Base-by-base conservation (phyloP, 371 early-diverging fungal genomes). In the Basidiobolus meristosporus region DNA sequence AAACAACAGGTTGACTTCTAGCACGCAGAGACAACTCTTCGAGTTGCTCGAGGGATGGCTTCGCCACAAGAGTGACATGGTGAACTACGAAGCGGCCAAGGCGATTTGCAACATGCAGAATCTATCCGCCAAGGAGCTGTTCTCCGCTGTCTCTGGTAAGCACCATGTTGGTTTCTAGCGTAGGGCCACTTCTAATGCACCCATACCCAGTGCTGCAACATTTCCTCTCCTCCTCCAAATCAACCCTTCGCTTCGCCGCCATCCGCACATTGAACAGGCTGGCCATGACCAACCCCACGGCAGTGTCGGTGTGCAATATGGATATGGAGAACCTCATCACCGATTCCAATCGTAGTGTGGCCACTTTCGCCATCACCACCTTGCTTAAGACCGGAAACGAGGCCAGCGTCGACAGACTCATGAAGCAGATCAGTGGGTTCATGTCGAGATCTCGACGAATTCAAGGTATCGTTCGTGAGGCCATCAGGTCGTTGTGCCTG, bases 341-440 rank as follows among this genome's bases (percentile, higher is more conserved):
- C 10, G 97, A 96, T 59, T 63, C 76, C 39, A 96, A 95, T 69
- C 80, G 97, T 47, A 86, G 89, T 45, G 83, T 98, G 43, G 93
- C 98, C 17, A 96, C 97, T 0, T 91, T 96, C 61, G 98, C 98
- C 21, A 96, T 98, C 59, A 96, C 97, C 1, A 96, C 97, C 7
- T 58, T 98, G 43, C 65, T 98, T 21, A 96, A 98, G 78, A 96
- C 96, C 6, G 98, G 98, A 20, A 98, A 87, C 54, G 98, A 96
- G 52, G 82, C 89, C 6, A 82, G 83, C 19, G 93, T 98, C 10
- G 98, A 98, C 54, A 73, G 95, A 15, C 60, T 98, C 46, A 93
- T 98, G 89, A 91, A 92, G 68, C 96, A 93, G 55, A 93, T 96
- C 50, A 71, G 83, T 35, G 78, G 83, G 9, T 93, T 93, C 50